phyloP scores from a whole-genome alignment of 1,284 basidiomycete species.

The Rhodotorula sp. region DNA sequence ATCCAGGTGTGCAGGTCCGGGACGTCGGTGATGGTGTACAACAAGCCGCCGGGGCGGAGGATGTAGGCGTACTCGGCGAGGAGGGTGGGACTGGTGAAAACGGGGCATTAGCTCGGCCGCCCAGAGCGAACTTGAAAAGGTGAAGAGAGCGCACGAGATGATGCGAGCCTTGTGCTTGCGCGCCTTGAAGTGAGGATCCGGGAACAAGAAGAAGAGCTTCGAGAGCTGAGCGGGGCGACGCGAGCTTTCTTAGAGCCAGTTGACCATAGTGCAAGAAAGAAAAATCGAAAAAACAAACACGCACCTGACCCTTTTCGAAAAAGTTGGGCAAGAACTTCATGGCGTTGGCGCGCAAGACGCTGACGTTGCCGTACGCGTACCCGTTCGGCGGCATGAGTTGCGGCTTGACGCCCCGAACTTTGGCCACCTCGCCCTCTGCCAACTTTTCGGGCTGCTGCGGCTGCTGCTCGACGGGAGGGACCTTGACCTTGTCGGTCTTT shows the following conservation, averaged over 20 bases:
- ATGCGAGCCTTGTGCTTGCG: conserved; percentile 90
- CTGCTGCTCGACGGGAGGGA: neutral
- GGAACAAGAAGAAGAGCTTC: conserved; percentile 97
- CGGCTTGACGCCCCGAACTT: conserved; percentile 28
- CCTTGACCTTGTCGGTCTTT: conserved; percentile 13
- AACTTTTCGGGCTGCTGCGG: conserved; percentile 17
- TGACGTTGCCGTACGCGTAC: conserved; percentile 77
- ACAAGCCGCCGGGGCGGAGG: conserved; percentile 82
- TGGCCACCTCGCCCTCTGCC: conserved; percentile 9
- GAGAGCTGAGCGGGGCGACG: conserved; percentile 56
- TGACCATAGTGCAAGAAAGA: neutral
- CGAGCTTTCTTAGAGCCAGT: neutral
- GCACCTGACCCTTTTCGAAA: conserved; percentile 78
- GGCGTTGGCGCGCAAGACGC: conserved; percentile 76
- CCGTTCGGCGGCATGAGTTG: conserved; percentile 52
- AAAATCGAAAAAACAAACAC: conserved; percentile 21
- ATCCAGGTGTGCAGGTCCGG: conserved; percentile 95
- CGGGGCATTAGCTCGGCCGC: neutral
- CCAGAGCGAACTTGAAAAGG: neutral
- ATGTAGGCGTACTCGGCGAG: conserved; percentile 91
- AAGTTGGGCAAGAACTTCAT: conserved; percentile 99
- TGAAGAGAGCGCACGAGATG: conserved; percentile 38
- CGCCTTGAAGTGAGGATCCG: conserved; percentile 97
- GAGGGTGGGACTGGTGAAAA: conserved; percentile 63
- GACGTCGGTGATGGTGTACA: conserved; percentile 99